Evolutionary conservation across 2,329 filamentous ascomycete genomes (phyloP).

Genomic region (Aspergillus sp.): DNA sequence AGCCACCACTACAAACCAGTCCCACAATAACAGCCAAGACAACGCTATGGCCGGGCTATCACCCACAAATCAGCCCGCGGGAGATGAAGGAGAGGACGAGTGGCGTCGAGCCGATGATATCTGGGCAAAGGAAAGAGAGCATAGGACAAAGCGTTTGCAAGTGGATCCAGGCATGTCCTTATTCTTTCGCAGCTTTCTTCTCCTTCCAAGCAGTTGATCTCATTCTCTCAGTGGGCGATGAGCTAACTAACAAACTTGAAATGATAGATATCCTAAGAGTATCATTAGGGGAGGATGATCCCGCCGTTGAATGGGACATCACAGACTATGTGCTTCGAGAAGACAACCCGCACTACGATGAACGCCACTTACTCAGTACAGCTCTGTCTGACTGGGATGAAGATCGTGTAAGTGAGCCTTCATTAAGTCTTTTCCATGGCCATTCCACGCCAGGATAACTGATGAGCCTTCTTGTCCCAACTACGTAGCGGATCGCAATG

Average conservation of each 20-base stretch:
- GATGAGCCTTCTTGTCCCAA: not conserved
- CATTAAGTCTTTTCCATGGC: not conserved
- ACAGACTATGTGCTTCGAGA: not conserved
- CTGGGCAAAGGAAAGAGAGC: constrained; percentile 4
- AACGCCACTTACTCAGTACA: not conserved
- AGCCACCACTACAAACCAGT: not conserved
- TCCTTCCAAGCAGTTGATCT: not conserved
- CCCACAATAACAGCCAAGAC: not conserved
- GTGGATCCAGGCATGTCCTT: not conserved
- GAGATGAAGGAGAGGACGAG: constrained; percentile 1
- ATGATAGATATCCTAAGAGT: not conserved
- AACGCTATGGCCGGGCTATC: not conserved
- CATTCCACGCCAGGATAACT: not conserved
- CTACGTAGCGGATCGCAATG: not conserved
- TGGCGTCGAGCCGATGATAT: constrained; percentile 8
- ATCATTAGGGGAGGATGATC: not conserved
- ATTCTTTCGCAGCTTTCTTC: not conserved
- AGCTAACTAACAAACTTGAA: not conserved
- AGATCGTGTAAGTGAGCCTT: constrained; percentile 1
- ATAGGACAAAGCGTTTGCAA: not conserved
- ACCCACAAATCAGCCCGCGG: not conserved
- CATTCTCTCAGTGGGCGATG: not conserved
- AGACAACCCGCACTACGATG: not conserved
- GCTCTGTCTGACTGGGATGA: not conserved
- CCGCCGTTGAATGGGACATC: constrained; percentile 2